Base-by-base conservation (phyloP, 129 eudicot genomes). In the Centrapalus pauciflorus region DNA sequence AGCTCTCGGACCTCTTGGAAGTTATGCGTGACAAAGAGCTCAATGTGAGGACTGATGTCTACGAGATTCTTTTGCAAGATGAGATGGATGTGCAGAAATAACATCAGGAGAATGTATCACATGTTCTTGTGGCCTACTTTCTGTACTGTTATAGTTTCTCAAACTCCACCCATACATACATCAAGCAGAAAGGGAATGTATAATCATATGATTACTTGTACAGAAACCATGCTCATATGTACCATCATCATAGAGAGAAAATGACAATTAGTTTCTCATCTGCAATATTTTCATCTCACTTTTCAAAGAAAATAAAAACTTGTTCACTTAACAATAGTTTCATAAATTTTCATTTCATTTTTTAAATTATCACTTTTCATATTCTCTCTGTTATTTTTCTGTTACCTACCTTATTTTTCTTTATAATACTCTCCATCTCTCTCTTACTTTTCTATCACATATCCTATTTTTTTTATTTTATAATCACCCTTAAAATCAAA, bases 21-120 rank as follows among this genome's bases (percentile, higher is more conserved):
- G 98, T 92, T 5, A 92, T 92, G 96, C 83, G 98, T 51, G 98
- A 92, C 33, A 92, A 92, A 78, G 98, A 88, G 67, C 70, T 92
- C 8, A 92, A 92, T 75, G 74, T 92, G 75, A 85, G 96, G 78
- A 92, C 96, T 9, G 98, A 92, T 79, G 85, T 92, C 40, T 92
- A 88, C 43, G 98, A 92, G 77, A 92, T 92, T 37, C 84, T 92
- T 52, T 66, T 92, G 75, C 90, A 88, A 73, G 96, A 92, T 37
- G 98, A 85, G 77, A 72, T 79, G 75, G 77, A 77, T 34, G 21
- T 75, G 30, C 66, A 73, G 2, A 26, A 38, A 66, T 57, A 59
- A 72, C 35, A 6, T 67, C 8, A 7, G 3, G 17, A 5, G 55
- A 23, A 41, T 10, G 26, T 49, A 49, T 54, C 37, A 26, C 43